These are phyloP conservation scores for Eruca vesicaria DNA, from an alignment of 441 rosid genomes.

Conservation along the genomic window DNA sequence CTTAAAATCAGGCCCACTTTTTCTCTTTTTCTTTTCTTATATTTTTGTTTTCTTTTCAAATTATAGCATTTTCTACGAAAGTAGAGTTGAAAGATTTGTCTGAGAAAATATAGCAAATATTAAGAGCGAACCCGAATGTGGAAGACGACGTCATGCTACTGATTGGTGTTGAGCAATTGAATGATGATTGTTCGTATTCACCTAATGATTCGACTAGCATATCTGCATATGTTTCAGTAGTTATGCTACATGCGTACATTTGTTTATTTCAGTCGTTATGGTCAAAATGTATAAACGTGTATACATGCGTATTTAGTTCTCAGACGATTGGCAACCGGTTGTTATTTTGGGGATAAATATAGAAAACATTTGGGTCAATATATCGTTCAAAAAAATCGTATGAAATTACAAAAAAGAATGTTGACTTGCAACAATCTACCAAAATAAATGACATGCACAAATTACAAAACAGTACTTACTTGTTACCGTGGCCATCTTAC, in stretches of 20 bases:
- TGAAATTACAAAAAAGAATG: background rate
- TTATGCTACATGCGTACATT: background rate
- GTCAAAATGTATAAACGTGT: background rate
- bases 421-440: background rate
- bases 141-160: slow-evolving; percentile 18
- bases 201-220: background rate
- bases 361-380: background rate
- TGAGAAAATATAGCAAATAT: slow-evolving; percentile 7
- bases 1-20: slow-evolving; percentile 20
- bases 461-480: background rate
- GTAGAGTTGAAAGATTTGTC: slow-evolving; percentile 10
- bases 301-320: background rate
- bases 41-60: background rate
- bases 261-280: background rate
- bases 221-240: background rate
- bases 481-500: background rate
- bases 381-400: background rate
- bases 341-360: background rate
- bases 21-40: background rate
- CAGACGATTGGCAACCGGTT: background rate
- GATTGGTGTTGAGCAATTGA: background rate
- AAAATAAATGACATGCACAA: background rate
- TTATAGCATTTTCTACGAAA: slow-evolving; percentile 14
- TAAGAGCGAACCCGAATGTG: slow-evolving; percentile 8
- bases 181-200: background rate